These are phyloP conservation scores for Cystobasidium onofrii DNA, from an alignment of 768 basidiomycete genomes.

Conservation along the genomic window DNA sequence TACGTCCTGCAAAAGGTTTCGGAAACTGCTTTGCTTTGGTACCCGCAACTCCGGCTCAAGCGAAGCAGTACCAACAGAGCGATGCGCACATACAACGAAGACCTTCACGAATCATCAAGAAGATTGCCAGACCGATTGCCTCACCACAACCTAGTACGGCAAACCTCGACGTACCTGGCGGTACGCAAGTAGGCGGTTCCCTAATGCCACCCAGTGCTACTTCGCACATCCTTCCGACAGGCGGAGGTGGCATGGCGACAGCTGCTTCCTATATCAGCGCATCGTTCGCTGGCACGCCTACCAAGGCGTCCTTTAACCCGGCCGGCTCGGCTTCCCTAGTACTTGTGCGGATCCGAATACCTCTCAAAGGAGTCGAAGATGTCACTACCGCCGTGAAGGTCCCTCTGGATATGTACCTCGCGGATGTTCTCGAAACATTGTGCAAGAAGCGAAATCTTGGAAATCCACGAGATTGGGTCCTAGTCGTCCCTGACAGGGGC, in stretches of 20 bases:
- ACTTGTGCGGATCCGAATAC: slow-evolving; percentile 32
- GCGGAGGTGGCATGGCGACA: neutral
- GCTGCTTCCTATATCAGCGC: neutral
- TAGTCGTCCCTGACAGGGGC: slow-evolving; percentile 55
- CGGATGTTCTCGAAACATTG: slow-evolving; percentile 80
- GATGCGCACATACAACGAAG: slow-evolving; percentile 74
- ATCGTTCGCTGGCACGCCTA: slow-evolving; percentile 6
- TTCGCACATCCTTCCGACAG: neutral
- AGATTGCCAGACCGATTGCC: slow-evolving; percentile 32
- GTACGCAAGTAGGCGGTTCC: neutral
- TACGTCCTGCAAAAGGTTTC: slow-evolving; percentile 76
- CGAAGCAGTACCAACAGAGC: slow-evolving; percentile 68
- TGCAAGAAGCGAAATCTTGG: slow-evolving; percentile 47
- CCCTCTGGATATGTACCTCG: slow-evolving; percentile 87
- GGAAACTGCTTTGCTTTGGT: slow-evolving; percentile 77
- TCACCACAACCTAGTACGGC: slow-evolving; percentile 22
- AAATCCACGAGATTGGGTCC: slow-evolving; percentile 66
- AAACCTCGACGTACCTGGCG: slow-evolving; percentile 8
- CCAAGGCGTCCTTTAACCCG: slow-evolving; percentile 22
- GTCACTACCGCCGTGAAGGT: slow-evolving; percentile 34
- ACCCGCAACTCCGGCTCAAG: slow-evolving; percentile 60
- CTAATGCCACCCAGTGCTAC: slow-evolving; percentile 1
- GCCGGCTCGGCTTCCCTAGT: slow-evolving; percentile 21
- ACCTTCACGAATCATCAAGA: slow-evolving; percentile 62
- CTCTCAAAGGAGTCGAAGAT: slow-evolving; percentile 28